These are phyloP conservation scores for Colletotrichum endophyticum DNA, from an alignment of 2,329 filamentous ascomycete genomes.

Conservation along the genomic window DNA sequence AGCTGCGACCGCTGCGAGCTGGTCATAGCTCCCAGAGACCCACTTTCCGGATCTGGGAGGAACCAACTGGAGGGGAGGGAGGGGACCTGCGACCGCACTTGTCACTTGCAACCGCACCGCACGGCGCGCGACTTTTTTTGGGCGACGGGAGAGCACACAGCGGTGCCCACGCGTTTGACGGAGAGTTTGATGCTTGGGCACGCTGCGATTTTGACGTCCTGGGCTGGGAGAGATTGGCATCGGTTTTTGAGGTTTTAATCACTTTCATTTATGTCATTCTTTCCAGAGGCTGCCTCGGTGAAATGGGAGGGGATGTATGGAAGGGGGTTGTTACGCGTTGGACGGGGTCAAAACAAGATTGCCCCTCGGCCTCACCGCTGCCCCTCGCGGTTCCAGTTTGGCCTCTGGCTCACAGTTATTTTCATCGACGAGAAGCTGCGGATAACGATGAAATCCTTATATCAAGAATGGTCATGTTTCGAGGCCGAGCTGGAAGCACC, in stretches of 20 bases:
- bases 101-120: neutral
- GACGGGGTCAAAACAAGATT: neutral
- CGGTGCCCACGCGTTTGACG: neutral
- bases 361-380: neutral
- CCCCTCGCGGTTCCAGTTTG: neutral
- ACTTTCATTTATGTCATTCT: neutral
- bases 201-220: neutral
- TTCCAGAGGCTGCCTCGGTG: neutral
- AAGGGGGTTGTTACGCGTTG: neutral
- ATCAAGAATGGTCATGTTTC: neutral
- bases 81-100: neutral
- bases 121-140: neutral
- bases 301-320: neutral
- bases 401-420: too few relatives aligned
- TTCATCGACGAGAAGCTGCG: too few relatives aligned
- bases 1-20: neutral
- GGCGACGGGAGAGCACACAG: neutral
- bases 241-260: too few relatives aligned
- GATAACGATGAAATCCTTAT: neutral
- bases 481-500: neutral
- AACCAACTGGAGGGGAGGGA: neutral
- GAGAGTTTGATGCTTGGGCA: neutral
- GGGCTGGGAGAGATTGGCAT: neutral
- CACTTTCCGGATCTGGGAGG: slow-evolving; percentile 19
- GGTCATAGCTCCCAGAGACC: slow-evolving; percentile 14